Evolutionary conservation across 2,329 filamentous ascomycete species (phyloP).

Genomic region (Trichoderma harzianum): DNA sequence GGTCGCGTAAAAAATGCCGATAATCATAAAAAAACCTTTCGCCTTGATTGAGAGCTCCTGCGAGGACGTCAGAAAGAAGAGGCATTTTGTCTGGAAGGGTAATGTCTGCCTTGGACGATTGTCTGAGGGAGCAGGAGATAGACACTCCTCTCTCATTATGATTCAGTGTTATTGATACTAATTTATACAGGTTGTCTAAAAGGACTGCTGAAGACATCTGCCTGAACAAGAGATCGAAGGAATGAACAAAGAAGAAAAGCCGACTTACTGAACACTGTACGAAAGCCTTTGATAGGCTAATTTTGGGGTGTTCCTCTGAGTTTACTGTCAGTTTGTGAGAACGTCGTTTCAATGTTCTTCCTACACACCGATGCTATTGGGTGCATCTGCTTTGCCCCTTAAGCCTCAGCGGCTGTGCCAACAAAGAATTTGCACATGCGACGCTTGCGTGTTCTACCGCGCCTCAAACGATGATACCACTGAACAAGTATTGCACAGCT

Average conservation of each 20-base stretch:
- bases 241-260: background rate
- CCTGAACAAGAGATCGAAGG: background rate
- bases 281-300: background rate
- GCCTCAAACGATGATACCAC: background rate
- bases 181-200: background rate
- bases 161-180: background rate
- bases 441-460: background rate
- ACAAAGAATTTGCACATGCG: background rate
- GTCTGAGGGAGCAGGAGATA: too few species aligned
- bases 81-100: too few species aligned
- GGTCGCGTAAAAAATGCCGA: too few species aligned
- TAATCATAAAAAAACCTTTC: too few species aligned
- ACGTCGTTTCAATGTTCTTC: background rate
- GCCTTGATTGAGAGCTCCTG: too few species aligned
- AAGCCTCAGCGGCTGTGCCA: background rate
- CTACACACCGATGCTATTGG: background rate
- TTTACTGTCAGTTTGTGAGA: background rate
- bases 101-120: too few species aligned
- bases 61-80: too few species aligned
- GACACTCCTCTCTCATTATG: too few species aligned
- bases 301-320: background rate
- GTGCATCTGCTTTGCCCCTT: background rate
- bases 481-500: too few species aligned
- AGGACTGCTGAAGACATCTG: background rate
- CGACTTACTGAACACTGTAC: fast-evolving